Conservation (phyloP, 2,329 filamentous ascomycete species). For the Venturia aucupariae region DNA sequence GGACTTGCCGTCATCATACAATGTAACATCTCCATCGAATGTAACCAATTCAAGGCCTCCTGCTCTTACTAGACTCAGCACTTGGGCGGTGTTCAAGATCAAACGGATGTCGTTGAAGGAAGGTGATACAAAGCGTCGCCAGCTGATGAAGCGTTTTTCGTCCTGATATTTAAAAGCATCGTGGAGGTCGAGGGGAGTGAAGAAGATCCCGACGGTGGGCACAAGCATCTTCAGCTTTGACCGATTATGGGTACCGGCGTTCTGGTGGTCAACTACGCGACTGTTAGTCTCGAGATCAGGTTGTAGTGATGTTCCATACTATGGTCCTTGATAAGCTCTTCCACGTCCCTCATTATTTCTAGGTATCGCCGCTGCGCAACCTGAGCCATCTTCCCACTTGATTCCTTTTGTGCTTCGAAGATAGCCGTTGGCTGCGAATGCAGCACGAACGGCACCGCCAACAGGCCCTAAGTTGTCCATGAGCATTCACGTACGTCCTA, state of each 20-base stretch:
- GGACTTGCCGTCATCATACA: conserved; percentile 75
- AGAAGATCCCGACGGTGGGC: conserved; percentile 85
- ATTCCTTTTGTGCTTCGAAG: conserved; percentile 59
- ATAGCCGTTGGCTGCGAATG: conserved; percentile 89
- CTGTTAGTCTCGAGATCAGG: neutral
- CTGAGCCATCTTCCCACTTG: conserved; percentile 62
- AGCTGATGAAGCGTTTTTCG: conserved; percentile 73
- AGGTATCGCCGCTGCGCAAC: conserved; percentile 82
- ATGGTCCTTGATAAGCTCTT: conserved; percentile 84
- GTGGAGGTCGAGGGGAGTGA: conserved; percentile 76
- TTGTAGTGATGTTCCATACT: conserved; percentile 43
- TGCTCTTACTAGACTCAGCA: conserved; percentile 74
- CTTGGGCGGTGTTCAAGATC: conserved; percentile 87
- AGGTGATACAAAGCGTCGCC: conserved; percentile 83
- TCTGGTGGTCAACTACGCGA: conserved; percentile 58
- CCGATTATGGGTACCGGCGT: conserved; percentile 52
- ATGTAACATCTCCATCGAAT: conserved; percentile 94
- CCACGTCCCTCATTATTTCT: conserved; percentile 91
- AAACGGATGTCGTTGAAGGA: conserved; percentile 95
- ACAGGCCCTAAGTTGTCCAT: conserved; percentile 8
- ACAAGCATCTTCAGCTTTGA: conserved; percentile 92
- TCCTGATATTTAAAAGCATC: conserved; percentile 92
- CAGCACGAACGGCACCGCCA: conserved; percentile 87
- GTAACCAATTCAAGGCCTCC: conserved; percentile 76
- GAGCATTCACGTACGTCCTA: neutral